These are phyloP conservation scores for Micractinium sp. DNA, from an alignment of 139 green algal species.

Conservation along the genomic window DNA sequence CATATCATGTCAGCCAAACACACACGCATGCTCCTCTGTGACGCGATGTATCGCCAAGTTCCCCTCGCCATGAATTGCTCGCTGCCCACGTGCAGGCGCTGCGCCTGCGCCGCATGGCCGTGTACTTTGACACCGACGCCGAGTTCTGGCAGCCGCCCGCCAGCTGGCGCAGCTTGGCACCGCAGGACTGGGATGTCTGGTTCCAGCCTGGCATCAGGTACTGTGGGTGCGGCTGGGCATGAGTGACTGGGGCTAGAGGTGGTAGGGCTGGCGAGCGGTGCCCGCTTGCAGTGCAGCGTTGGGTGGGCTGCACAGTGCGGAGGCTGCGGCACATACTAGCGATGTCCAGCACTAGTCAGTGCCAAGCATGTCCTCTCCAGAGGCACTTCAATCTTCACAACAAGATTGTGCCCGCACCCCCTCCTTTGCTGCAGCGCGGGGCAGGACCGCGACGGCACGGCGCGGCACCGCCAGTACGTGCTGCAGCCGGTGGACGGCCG, in stretches of 20 bases:
- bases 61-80: too few relatives aligned
- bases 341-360: too few relatives aligned
- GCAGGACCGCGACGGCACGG: slow-evolving; percentile 20
- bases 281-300: too few relatives aligned
- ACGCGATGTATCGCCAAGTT: neutral
- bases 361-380: too few relatives aligned
- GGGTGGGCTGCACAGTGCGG: too few relatives aligned
- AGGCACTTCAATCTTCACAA: too few relatives aligned
- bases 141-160: slow-evolving; percentile 49
- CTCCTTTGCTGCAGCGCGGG: neutral
- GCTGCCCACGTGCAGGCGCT: slow-evolving; percentile 57
- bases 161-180: slow-evolving; percentile 60
- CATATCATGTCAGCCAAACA: neutral
- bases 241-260: too few relatives aligned
- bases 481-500: slow-evolving; percentile 71
- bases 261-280: too few relatives aligned
- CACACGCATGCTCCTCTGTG: neutral
- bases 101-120: slow-evolving; percentile 62
- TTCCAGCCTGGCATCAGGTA: slow-evolving; percentile 67
- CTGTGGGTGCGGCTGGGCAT: too few relatives aligned
- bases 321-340: too few relatives aligned
- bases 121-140: slow-evolving; percentile 86
- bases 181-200: slow-evolving; percentile 76
- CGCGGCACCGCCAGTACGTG: slow-evolving; percentile 57
- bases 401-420: too few relatives aligned